These are phyloP conservation scores for Moringa oleifera DNA, from an alignment of 345 rosid genomes.

Conservation along the genomic window DNA sequence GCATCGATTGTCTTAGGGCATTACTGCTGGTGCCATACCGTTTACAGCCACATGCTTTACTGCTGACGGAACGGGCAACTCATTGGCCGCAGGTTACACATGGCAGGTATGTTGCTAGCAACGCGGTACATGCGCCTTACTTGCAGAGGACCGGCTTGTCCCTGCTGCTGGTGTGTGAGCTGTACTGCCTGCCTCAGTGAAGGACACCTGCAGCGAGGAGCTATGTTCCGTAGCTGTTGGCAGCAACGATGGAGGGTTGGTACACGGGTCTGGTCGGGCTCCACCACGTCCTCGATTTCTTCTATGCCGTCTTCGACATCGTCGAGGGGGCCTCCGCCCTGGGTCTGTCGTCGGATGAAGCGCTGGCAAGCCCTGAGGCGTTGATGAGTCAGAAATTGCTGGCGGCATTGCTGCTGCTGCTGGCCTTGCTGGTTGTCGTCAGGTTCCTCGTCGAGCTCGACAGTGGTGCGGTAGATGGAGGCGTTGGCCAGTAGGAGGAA, in stretches of 20 bases:
- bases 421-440: background rate
- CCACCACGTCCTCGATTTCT: background rate
- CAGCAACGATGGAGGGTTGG: constrained; percentile 12
- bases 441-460: constrained; percentile 16
- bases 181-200: constrained; percentile 4
- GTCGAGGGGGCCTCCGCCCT: too few relatives aligned
- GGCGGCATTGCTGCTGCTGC: constrained; percentile 15
- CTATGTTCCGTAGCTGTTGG: constrained; percentile 13
- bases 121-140: constrained; percentile 10
- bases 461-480: constrained; percentile 23
- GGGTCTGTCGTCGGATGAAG: constrained; percentile 18
- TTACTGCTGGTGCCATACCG: too few relatives aligned
- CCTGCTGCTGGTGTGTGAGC: constrained; percentile 1
- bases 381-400: constrained; percentile 25
- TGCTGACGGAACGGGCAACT: constrained; percentile 9
- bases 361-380: constrained; percentile 31
- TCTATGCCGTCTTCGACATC: background rate
- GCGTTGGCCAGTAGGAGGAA: constrained; percentile 24
- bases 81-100: constrained; percentile 13
- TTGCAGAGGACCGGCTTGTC: constrained; percentile 12
- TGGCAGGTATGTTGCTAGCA: constrained; percentile 14
- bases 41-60: too few relatives aligned
- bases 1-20: too few relatives aligned
- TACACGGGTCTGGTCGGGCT: background rate
- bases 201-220: constrained; percentile 16